Evolutionary conservation across 139 green algal species (phyloP).

Genomic region (Chlamydomonas sp.): DNA sequence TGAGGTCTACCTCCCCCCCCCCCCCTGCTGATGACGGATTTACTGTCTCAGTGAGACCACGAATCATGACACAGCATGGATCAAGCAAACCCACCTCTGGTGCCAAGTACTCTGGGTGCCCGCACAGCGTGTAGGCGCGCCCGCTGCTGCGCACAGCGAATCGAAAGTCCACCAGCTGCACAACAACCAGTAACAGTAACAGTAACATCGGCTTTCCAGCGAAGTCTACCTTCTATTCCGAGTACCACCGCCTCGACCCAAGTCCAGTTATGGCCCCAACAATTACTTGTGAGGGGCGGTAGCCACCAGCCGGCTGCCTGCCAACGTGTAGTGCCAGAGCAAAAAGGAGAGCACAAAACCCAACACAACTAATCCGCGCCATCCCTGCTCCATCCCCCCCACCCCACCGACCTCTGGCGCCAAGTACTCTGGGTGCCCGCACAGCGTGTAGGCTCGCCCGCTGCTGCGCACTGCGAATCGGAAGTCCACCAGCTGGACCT

Average conservation of each 20-base stretch:
- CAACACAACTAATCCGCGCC: neutral
- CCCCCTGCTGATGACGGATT: no score
- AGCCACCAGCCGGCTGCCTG: neutral
- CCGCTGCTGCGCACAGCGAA: slow-evolving; percentile 50
- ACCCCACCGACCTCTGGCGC: slow-evolving; percentile 18
- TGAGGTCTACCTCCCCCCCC: no score
- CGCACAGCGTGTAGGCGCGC: slow-evolving; percentile 70
- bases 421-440: slow-evolving; percentile 54
- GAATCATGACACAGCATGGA: slow-evolving; percentile 62
- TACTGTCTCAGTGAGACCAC: no score
- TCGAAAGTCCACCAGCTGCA: slow-evolving; percentile 39
- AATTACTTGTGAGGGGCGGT: neutral
- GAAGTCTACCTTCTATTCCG: no score
- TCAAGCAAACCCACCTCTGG: slow-evolving; percentile 26
- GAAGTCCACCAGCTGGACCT: slow-evolving; percentile 40
- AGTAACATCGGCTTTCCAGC: no score
- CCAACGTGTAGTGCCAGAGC: no score
- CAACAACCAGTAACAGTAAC: no score
- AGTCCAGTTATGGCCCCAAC: no score
- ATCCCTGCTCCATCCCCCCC: neutral
- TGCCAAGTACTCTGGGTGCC: slow-evolving; percentile 46
- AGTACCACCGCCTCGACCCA: no score
- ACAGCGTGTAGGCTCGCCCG: slow-evolving; percentile 66
- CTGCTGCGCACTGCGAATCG: slow-evolving; percentile 50
- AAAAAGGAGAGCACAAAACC: no score